Evolutionary conservation across 306 rosid genomes (phyloP).

Genomic region (Pyrus communis): DNA sequence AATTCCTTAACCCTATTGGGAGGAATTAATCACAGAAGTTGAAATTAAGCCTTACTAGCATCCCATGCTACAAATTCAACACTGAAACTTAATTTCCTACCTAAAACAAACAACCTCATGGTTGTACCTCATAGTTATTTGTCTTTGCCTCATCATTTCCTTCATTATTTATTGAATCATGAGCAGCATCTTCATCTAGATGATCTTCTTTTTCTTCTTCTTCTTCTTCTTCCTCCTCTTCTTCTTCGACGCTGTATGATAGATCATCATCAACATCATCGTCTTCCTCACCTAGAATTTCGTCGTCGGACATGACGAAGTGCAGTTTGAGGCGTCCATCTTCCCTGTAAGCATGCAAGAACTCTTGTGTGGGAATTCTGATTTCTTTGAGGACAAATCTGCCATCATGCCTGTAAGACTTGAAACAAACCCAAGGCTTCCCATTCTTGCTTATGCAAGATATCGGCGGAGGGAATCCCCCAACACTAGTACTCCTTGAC

Average conservation of each 20-base stretch:
- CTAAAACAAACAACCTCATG: not conserved
- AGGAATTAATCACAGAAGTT: not conserved
- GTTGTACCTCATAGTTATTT: not conserved
- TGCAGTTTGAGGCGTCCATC: slow-evolving; percentile 70
- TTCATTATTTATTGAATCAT: not conserved
- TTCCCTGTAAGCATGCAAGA: slow-evolving; percentile 73
- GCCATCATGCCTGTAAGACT: slow-evolving; percentile 55
- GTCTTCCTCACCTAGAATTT: slow-evolving; percentile 2
- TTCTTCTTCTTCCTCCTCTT: slow-evolving; percentile 5
- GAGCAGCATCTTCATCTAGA: not conserved
- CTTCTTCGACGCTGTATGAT: not conserved
- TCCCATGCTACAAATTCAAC: not conserved
- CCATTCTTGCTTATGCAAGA: slow-evolving; percentile 65
- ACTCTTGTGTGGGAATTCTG: slow-evolving; percentile 52
- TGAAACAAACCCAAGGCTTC: slow-evolving; percentile 65
- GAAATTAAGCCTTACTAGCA: not conserved
- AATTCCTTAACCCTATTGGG: not conserved
- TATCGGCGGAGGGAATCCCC: slow-evolving; percentile 79
- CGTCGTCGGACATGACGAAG: slow-evolving; percentile 45
- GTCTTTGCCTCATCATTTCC: not conserved
- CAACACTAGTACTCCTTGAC: slow-evolving; percentile 33
- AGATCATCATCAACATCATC: slow-evolving; percentile 7
- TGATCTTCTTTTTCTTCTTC: slow-evolving; percentile 1
- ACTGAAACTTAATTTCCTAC: not conserved
- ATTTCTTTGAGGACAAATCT: slow-evolving; percentile 69